Evolutionary conservation across 371 early-diverging fungal species (phyloP), one percentile per base, ranked within the genome.

Genomic region (Mucor lusitanicus): DNA sequence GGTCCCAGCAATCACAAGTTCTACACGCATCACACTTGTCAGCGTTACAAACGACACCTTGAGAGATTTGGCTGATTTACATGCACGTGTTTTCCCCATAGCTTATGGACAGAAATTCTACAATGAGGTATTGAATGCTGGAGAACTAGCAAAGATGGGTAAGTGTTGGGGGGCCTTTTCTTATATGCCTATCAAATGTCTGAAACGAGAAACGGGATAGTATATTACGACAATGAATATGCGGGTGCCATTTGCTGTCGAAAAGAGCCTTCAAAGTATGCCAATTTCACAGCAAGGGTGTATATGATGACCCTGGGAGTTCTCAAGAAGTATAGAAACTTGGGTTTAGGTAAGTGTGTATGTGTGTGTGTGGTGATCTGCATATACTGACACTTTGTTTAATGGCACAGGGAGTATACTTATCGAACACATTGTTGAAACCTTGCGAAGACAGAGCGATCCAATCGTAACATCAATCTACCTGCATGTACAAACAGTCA

Each of bases 241-340:
- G 73, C 63, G 13, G 73, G 73, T n/a, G 67, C 64, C 6, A 63
- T 73, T 27, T 73, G 73, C 19, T 73, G 73, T 66, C 54, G 73
- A 11, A 35, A 66, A 25, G 69, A 73, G 55, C 44, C 39, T 9
- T 57, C 54, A 4, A 53, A 46, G 35, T 66, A 65, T 42, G 48
- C 40, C 23, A 54, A 59, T n/a, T 68, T 50, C 44, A 65, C 69
- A 15, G 66, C 70, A 1, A 63, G 64, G 33, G 55, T 73, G 25
- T 73, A 73, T 37, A 73, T 73, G 64, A 69, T 69, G 69, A 73
- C 73, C 2, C 50, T 73, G 13, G 73, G 70, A 19, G 61, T 73
- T 21, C 19, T 69, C 12, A 54, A 64, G 23, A 48, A 54, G 4
- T 69, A 66, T 33, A 58, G 69, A 50, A 69, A 56, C n/a, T 25